Percentiles rank a stretch among this genome's conserved stretches.
These are phyloP conservation scores for Microbotryum intermedium DNA, from an alignment of 1,284 basidiomycete species.

Conservation along the genomic window DNA sequence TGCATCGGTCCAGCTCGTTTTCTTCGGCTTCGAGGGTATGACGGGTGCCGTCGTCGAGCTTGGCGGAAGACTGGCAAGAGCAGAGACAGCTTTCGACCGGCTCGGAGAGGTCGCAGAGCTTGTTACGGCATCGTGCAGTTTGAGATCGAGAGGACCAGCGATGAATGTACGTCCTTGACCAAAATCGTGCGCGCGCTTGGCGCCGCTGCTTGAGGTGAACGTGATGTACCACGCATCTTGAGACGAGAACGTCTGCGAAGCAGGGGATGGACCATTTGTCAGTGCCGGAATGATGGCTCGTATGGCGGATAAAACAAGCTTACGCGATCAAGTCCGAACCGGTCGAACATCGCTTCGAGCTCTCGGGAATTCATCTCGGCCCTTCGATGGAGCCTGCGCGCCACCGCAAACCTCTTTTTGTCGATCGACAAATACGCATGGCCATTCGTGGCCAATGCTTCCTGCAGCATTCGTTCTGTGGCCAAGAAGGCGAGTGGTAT, in stretches of 20 bases:
- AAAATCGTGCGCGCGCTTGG: conserved; percentile 44
- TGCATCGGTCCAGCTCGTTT: conserved; percentile 35
- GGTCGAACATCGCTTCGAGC: conserved; percentile 29
- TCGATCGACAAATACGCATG: conserved; percentile 16
- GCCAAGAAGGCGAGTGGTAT: too few species aligned
- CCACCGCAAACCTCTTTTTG: conserved; percentile 14
- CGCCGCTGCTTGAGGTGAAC: conserved; percentile 23
- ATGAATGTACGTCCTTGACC: conserved; percentile 49
- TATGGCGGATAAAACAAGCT: conserved; percentile 15
- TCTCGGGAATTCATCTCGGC: conserved; percentile 26
- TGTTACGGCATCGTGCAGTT: conserved; percentile 48
- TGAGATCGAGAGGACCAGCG: conserved; percentile 53
- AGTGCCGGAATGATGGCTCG: neutral
- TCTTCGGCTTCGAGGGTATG: conserved; percentile 47
- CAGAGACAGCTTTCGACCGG: neutral
- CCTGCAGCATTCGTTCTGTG: neutral
- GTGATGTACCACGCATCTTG: conserved; percentile 37
- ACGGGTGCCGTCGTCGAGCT: neutral
- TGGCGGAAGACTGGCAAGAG: neutral
- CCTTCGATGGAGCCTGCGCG: conserved; percentile 12
- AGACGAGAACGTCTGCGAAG: conserved; percentile 34
- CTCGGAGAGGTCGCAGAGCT: neutral
- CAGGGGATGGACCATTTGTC: neutral
- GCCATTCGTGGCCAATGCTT: conserved; percentile 18
- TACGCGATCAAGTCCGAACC: conserved; percentile 17